Evolutionary conservation across 768 basidiomycete genomes (phyloP), one percentile per base, ranked within the genome.

Genomic region (Lactarius hengduanensis): DNA sequence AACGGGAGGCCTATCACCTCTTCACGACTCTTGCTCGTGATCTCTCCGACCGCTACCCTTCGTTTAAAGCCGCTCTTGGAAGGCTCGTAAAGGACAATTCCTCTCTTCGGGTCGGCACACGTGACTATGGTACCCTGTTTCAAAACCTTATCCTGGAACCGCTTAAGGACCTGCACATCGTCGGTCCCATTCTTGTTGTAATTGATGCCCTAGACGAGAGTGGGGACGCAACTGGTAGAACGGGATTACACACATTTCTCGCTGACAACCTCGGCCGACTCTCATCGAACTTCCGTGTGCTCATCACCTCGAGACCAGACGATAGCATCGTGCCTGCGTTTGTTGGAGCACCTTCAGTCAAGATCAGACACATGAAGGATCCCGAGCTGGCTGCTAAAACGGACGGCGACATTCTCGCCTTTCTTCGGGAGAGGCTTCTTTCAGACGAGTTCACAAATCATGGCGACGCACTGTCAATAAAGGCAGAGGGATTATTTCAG

Each of bases 161-260:
- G 58, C 41, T 59, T 15, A 40, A 45, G 41, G 38, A 41, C 26
- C 18, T 59, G 15, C 58, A 41, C 36, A 28, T 59, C 5, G 58
- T 30, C 16, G 38, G 40, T 4, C 58, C 58, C 2, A 45, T 59
- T 16, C 41, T 59, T 10, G 28, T 59, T 11, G 58, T 59, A 6
- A 59, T 59, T 26, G 58, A 59, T 11, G 58, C 38, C 15, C 22
- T 59, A 7, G 58, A 59, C 11, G 58, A 59, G 41, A 41, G 58
- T 7, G 58, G n/a, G 15, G 58, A 59, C 9, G 38, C 28, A 41
- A 28, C 40, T 45, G 58, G 40, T 3, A 15, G 11, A 18, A 28
- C 1, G 4, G 38, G 38, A 9, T 15, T 57, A 4, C 56, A 57
- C 34, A 36, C 56, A 2, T 57, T 57, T 22, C 56, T 57, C 18